Conservation (phyloP, 805 yeast genomes). For the Lipomyces japonicus region DNA sequence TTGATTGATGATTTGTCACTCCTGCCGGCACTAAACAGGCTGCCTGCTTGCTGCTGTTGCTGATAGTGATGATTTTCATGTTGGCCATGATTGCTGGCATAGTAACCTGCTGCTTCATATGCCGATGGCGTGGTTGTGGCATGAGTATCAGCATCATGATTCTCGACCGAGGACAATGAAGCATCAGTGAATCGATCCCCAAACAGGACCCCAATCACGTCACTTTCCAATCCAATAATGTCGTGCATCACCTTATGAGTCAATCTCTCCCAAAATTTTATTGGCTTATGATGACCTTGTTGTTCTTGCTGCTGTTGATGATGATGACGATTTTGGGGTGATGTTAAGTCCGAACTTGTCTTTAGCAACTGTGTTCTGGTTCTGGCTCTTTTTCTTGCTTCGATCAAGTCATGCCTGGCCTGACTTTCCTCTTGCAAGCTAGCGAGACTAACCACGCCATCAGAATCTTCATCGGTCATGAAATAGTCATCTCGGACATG, state of each 20-base stretch:
- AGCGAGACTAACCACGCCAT: no score
- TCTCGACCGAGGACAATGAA: background rate
- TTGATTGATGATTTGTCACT: background rate
- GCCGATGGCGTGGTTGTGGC: background rate
- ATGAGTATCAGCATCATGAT: background rate
- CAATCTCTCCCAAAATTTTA: conserved; percentile 24
- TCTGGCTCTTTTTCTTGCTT: background rate
- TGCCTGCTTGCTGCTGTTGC: conserved; percentile 4
- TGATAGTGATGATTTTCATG: conserved; percentile 8
- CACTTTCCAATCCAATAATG: conserved; percentile 38
- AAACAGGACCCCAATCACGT: conserved; percentile 37
- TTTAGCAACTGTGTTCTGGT: background rate
- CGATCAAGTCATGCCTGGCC: conserved; percentile 3
- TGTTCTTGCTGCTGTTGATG: background rate
- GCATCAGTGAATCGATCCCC: conserved; percentile 26
- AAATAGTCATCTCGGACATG: background rate
- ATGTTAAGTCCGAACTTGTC: background rate
- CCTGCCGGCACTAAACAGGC: background rate
- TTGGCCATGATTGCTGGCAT: background rate
- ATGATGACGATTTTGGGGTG: background rate
- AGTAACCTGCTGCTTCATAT: background rate
- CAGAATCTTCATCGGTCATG: background rate
- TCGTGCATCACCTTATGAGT: conserved; percentile 32
- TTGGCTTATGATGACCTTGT: conserved; percentile 2
- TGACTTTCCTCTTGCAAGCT: background rate